Percentiles rank a stretch among this genome's conserved stretches.
Conservation (phyloP, 73 alveolate species). For the Breviolum minutum region DNA sequence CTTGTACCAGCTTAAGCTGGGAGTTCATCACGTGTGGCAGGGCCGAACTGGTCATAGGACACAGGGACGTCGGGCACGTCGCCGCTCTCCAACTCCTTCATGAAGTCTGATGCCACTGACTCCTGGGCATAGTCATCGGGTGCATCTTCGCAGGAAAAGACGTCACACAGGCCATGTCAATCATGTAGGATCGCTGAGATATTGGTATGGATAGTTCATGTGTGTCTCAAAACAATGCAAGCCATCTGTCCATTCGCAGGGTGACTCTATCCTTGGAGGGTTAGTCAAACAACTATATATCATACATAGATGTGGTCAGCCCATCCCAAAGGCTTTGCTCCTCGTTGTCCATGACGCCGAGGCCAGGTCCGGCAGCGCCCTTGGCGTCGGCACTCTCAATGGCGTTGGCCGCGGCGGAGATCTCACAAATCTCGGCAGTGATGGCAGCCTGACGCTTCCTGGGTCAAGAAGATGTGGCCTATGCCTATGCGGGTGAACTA, state of each 20-base stretch:
- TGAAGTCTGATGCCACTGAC: slow-evolving; percentile 15
- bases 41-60: slow-evolving; percentile 9
- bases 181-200: not conserved
- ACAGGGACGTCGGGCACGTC: slow-evolving; percentile 20
- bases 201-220: not conserved
- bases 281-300: too few relatives aligned
- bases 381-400: slow-evolving; percentile 6
- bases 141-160: not conserved
- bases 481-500: not conserved
- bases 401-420: slow-evolving; percentile 46
- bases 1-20: not conserved
- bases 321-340: not conserved
- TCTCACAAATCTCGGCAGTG: slow-evolving; percentile 76
- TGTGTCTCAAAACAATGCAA: not conserved
- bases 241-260: not conserved
- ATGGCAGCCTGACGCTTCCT: slow-evolving; percentile 91
- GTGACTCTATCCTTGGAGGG: too few relatives aligned
- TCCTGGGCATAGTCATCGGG: not conserved
- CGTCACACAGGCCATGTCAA: not conserved
- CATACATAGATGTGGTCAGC: too few relatives aligned
- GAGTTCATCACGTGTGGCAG: slow-evolving; percentile 3
- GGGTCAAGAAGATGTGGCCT: not conserved
- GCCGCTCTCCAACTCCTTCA: slow-evolving; percentile 51
- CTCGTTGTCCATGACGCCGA: slow-evolving; percentile 80
- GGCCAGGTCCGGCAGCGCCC: slow-evolving; percentile 60